These are phyloP conservation scores for Calonectria multiphialidica DNA, from an alignment of 2,329 filamentous ascomycete genomes.

Conservation along the genomic window DNA sequence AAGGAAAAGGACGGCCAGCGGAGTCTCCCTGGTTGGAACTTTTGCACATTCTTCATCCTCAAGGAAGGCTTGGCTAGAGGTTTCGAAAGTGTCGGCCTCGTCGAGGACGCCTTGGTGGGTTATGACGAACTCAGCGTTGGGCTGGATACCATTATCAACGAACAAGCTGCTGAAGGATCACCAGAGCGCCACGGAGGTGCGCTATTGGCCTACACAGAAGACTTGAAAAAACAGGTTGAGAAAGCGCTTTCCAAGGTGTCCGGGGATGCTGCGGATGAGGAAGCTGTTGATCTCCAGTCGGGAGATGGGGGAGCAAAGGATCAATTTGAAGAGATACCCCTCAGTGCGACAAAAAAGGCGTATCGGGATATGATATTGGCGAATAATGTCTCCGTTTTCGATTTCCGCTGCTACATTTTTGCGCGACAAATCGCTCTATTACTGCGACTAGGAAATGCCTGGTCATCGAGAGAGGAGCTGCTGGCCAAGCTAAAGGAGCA, in stretches of 20 bases:
- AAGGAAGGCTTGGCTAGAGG: constrained; percentile 95
- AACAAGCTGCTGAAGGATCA: constrained; percentile 72
- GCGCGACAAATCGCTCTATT: constrained; percentile 87
- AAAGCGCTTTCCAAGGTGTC: constrained; percentile 58
- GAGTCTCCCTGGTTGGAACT: constrained; percentile 94
- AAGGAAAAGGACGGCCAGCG: constrained; percentile 92
- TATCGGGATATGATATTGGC: constrained; percentile 93
- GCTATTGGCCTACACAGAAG: constrained; percentile 79
- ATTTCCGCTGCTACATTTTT: constrained; percentile 95
- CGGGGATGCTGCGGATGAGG: constrained; percentile 50
- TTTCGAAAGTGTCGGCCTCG: constrained; percentile 94
- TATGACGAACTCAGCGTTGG: constrained; percentile 95
- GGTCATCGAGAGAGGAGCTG: constrained; percentile 72
- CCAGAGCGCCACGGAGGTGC: constrained; percentile 77
- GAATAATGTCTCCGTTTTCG: constrained; percentile 95
- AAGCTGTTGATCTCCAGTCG: constrained; percentile 65
- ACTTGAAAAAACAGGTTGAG: constrained; percentile 73
- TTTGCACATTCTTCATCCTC: constrained; percentile 98
- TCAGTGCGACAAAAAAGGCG: constrained; percentile 77
- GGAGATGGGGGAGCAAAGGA: constrained; percentile 51
- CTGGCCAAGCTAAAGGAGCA: constrained; percentile 73
- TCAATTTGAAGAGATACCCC: constrained; percentile 68
- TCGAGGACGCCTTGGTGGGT: constrained; percentile 93
- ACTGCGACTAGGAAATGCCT: constrained; percentile 83
- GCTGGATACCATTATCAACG: constrained; percentile 83